Base-by-base conservation (phyloP, 1,139 yeast species). In the Taphrina pruni region DNA sequence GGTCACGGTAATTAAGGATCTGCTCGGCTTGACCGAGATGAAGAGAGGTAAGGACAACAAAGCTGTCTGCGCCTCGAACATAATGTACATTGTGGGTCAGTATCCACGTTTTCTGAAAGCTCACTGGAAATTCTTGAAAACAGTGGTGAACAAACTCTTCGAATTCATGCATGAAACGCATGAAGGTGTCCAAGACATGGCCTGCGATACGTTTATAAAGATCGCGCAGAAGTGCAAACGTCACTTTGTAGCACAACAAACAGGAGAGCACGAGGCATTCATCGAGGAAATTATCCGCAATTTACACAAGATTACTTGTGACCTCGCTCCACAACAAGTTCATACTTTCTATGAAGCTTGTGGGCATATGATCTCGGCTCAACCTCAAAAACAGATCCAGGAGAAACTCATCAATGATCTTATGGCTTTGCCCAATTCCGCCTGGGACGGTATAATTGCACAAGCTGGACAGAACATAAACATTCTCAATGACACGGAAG, bases 141-240 rank as follows among this genome's bases (percentile, higher is more conserved):
- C 99, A 0, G 99, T 94, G 60, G 94, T 94, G 72, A 89, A 91
- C 80, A 94, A 94, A 79, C 84, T 94, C 75, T 94, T 94, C 80
- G 99, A 95, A 79, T 94, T 94, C 76, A 94, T 94, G 99, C 99
- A 94, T 81, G 99, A 94, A 82, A 92, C 97, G 38, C 99, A 94
- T 79, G 99, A 93, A 79, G 75, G 74, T 62, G 99, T 94, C 72
- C 99, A 94, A 81, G 99, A 94, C 80, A 94, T 94, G 99, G 99
- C 99, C 9, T 94, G 99, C 83, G 99, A 94, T 79, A 94, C 99
- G 0, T 94, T 94, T 78, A 93, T 93, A 76, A 95, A 94, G 79
- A 94, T 94, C 78, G 91, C 97, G 41, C 88, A 86, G 75, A 94
- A 94, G 80, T 94, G 99, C 84, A 93, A 92, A 79, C 88, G 93